Conservation (phyloP, 495 filamentous ascomycete species). For the Lepraria neglecta region DNA sequence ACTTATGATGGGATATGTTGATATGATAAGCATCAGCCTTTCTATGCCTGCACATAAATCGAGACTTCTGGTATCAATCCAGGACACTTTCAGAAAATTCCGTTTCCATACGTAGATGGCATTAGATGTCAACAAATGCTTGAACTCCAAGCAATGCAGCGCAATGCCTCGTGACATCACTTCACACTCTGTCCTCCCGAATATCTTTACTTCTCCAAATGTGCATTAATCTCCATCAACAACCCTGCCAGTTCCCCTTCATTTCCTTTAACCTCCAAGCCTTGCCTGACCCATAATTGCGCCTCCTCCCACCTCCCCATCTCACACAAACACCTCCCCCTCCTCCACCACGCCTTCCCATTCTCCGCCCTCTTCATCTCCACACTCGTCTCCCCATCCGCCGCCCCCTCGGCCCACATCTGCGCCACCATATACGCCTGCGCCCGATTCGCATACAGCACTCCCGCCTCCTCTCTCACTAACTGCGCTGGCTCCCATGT, state of each 20-base stretch:
- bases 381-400: constrained; percentile 83
- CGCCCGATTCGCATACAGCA: constrained; percentile 77
- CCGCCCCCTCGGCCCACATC: constrained; percentile 72
- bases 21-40: too few relatives aligned
- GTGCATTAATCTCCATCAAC: constrained; percentile 60
- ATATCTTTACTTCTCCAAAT: constrained; percentile 28
- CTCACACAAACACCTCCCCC: constrained; percentile 76
- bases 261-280: constrained; percentile 76
- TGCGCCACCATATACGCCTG: constrained; percentile 78
- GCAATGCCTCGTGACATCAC: not conserved
- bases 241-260: constrained; percentile 60
- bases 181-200: not conserved
- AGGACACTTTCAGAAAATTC: too few relatives aligned
- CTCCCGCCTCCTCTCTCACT: constrained; percentile 74
- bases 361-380: constrained; percentile 82
- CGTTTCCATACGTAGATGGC: too few relatives aligned
- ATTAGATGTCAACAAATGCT: too few relatives aligned
- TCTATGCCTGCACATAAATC: too few relatives aligned
- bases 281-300: constrained; percentile 60
- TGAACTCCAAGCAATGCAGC: not conserved
- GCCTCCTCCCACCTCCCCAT: constrained; percentile 87
- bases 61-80: too few relatives aligned
- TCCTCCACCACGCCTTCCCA: constrained; percentile 88
- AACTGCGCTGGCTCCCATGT: constrained; percentile 79
- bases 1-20: too few relatives aligned